Evolutionary conservation across 1,284 basidiomycete species (phyloP), one percentile per base, ranked within the genome.

Genomic region (Puccinia hordei): DNA sequence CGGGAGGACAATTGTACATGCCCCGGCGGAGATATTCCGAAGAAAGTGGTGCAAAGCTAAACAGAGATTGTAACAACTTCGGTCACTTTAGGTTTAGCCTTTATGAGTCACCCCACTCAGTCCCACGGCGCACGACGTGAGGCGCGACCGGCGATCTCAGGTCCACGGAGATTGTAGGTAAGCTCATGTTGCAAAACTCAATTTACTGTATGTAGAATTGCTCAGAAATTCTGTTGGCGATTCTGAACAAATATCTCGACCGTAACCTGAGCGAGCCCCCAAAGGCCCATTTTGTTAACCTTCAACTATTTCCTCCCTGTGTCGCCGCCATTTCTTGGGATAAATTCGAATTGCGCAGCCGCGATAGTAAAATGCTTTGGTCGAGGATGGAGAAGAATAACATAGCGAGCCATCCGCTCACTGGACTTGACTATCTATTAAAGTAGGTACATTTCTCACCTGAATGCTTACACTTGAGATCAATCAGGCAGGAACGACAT

Each of bases 371-470:
- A 49, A 49, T 9, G 17, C 46, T 17, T 49, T 49, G 46, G 57
- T 33, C n/a, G 33, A 59, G 33, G 57, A 59, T 59, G 57, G 27
- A 59, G 13, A 27, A 59, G 27, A 57, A 24, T 8, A 30, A 59
- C 27, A 59, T 59, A 30, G 27, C 57, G 24, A 59, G 13, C 30
- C 27, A 27, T 33, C 30, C 24, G 57, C 24, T 30, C 57, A 30
- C 57, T 59, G 57, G 57, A 17, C 57, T 59, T 59, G 57, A 59
- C 30, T 59, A 59, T 27, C 57, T 59, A 59, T n/a, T 59, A 27
- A 59, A 30, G 57, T 59, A 30, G 57, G 57, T 59, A 5, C 30
- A 27, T 59, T 59, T 30, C 57, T 59, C 57, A 24, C 27, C 15
- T 57, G 55, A 17, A 59, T 12, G 15, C 3, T 59, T 24, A 27